Percentiles rank a stretch among this genome's conserved stretches.
phyloP scores from a whole-genome alignment of 2,329 filamentous ascomycete species.

The Trichoderma sp. region DNA sequence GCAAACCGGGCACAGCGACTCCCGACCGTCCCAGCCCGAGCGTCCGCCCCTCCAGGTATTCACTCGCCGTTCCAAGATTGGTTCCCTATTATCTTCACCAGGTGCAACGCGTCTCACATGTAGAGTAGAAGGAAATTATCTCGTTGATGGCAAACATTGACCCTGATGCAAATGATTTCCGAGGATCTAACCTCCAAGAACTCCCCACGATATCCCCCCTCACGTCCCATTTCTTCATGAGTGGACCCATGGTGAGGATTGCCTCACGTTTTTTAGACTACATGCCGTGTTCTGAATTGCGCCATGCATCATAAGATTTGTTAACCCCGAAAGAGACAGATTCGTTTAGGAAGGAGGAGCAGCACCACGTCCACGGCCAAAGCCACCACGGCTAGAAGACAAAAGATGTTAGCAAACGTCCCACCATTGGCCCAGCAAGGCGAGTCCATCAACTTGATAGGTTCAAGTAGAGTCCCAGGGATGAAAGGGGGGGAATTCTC shows the following conservation, averaged over 20 bases:
- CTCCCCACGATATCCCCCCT: slow-evolving; percentile 48
- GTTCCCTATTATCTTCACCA: slow-evolving; percentile 16
- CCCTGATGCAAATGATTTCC: slow-evolving; percentile 53
- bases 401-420: slow-evolving; percentile 36
- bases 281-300: slow-evolving; percentile 46
- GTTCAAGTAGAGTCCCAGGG: not conserved
- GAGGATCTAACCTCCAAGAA: slow-evolving; percentile 52
- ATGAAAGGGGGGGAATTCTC: slow-evolving; percentile 45
- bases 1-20: not conserved
- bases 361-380: slow-evolving; percentile 84
- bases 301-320: slow-evolving; percentile 49
- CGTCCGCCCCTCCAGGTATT: not conserved
- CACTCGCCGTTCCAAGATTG: slow-evolving; percentile 18
- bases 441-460: not conserved
- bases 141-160: slow-evolving; percentile 46
- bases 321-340: slow-evolving; percentile 46
- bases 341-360: slow-evolving; percentile 67
- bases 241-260: slow-evolving; percentile 46
- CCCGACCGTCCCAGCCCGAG: not conserved
- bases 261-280: slow-evolving; percentile 50
- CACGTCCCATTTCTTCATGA: slow-evolving; percentile 46
- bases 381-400: slow-evolving; percentile 72
- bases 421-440: not conserved
- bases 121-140: slow-evolving; percentile 38
- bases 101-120: slow-evolving; percentile 33